phyloP scores from a whole-genome alignment of 208 protist genomes.

The Vickermania spadyakhi region DNA sequence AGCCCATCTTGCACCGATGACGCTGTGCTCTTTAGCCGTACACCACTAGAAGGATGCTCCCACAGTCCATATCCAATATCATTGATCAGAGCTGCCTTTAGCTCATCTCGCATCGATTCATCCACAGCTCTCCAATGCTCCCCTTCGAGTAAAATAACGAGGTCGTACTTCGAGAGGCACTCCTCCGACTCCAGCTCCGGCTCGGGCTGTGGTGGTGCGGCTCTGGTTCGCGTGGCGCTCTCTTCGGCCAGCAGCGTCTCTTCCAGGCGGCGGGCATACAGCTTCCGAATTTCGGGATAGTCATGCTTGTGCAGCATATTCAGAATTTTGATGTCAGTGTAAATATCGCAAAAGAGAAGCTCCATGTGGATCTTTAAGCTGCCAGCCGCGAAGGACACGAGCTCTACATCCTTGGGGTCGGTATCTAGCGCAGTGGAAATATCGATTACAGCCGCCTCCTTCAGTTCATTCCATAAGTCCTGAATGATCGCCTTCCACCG shows the following conservation, averaged over 20 bases:
- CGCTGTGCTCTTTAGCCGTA: background rate
- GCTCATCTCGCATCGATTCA: background rate
- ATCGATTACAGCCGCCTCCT: background rate
- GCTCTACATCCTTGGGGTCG: background rate
- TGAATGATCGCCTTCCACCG: background rate
- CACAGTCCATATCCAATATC: slow-evolving; percentile 4
- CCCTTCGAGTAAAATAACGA: background rate
- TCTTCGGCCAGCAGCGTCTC: background rate
- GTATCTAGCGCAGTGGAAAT: background rate
- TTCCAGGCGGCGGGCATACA: background rate
- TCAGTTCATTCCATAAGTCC: background rate
- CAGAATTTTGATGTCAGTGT: background rate
- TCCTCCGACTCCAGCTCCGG: too few species aligned
- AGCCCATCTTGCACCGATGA: background rate
- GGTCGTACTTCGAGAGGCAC: too few species aligned
- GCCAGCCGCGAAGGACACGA: background rate
- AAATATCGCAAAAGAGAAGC: background rate
- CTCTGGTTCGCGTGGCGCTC: background rate
- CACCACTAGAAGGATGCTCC: background rate
- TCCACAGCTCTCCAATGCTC: background rate
- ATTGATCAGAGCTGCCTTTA: slow-evolving; percentile 1
- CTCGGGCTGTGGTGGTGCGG: background rate
- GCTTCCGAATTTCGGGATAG: background rate
- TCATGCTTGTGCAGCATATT: background rate
- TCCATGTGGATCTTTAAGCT: background rate